Base-by-base conservation (phyloP, 192 early-diverging fungal genomes). In the Gryganskiella cystojenkinii region DNA sequence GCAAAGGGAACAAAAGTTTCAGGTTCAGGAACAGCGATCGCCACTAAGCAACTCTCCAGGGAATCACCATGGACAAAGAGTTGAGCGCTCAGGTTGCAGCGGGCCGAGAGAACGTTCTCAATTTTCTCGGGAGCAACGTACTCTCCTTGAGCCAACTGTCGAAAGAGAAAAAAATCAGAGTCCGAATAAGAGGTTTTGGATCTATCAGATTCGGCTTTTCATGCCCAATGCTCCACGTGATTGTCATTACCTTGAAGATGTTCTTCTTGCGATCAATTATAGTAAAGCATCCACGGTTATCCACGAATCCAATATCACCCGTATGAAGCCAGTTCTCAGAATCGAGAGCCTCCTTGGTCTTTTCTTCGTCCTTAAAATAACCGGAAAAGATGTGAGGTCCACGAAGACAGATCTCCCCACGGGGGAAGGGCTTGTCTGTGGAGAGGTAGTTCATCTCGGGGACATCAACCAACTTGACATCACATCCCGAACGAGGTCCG, bases 71-170 rank as follows among this genome's bases (percentile, higher is more conserved):
- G 78, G 2, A 90, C 83, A 66, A 73, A 87, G 8, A 83, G 61
- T 47, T 89, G 84, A 31, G 71, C 14, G n/a, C 88, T 37, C 14
- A 83, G 40, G 17, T 58, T 56, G 58, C 71, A 68, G 0, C 64
- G 55, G 0, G 62, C 46, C 20, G 50, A 30, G 7, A 73, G 47
- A 8, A 34, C 13, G 44, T 65, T 65, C 42, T 73, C 71, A 22
- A 73, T 60, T 34, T 95, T 95, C 66, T 98, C 96, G 19, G 95
- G 94, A 1, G 95, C 93, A 71, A 98, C 85, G 69, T 95, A 97
- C 81, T 94, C 93, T 51, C 94, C 95, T 78, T 94, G 90, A 11
- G 61, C 55, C 7, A 75, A 35, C 80, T 73, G 6, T 8, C n/a
- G 19, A 17, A 35, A 60, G 10, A 44, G 24, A 59, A 45, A 50